Evolutionary conservation across 2,329 filamentous ascomycete genomes (phyloP).

Genomic region (Colletotrichum kahawae): DNA sequence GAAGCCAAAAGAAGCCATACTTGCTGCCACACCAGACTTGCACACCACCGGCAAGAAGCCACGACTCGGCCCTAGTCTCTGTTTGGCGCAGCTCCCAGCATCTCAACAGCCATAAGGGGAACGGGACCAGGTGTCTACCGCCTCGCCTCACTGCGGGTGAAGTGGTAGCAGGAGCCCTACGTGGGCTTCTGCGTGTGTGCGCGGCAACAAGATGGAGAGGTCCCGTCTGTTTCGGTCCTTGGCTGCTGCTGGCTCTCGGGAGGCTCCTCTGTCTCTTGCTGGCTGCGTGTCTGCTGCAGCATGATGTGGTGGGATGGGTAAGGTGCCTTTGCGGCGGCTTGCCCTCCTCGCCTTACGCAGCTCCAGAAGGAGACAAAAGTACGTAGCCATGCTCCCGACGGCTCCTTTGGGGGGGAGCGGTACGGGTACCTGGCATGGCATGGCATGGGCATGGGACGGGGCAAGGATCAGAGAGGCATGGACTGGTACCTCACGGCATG

Average conservation of each 20-base stretch:
- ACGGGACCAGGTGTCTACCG: background rate
- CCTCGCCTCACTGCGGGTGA: background rate
- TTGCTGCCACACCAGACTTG: slow-evolving; percentile 4
- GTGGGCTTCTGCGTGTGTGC: background rate
- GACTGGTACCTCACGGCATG: slow-evolving; percentile 4
- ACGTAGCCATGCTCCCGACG: background rate
- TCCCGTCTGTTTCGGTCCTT: background rate
- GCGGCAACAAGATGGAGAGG: background rate
- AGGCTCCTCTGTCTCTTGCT: background rate
- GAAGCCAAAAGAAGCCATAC: background rate
- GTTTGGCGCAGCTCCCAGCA: background rate
- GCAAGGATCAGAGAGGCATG: slow-evolving; percentile 8
- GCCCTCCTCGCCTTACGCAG: background rate
- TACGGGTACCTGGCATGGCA: slow-evolving; percentile 20
- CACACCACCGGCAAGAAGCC: slow-evolving; percentile 7
- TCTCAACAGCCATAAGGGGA: background rate
- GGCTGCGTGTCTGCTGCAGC: background rate
- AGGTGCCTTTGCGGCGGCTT: background rate
- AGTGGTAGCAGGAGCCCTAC: background rate
- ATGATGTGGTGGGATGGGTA: background rate
- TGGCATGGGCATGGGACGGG: slow-evolving; percentile 14
- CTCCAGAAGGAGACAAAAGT: background rate
- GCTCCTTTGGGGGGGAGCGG: background rate
- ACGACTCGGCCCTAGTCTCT: slow-evolving; percentile 10
- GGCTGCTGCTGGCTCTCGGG: background rate